Evolutionary conservation across 192 early-diverging fungal species (phyloP), one percentile per base, ranked within the genome.

Genomic region (Entomortierella beljakovae): DNA sequence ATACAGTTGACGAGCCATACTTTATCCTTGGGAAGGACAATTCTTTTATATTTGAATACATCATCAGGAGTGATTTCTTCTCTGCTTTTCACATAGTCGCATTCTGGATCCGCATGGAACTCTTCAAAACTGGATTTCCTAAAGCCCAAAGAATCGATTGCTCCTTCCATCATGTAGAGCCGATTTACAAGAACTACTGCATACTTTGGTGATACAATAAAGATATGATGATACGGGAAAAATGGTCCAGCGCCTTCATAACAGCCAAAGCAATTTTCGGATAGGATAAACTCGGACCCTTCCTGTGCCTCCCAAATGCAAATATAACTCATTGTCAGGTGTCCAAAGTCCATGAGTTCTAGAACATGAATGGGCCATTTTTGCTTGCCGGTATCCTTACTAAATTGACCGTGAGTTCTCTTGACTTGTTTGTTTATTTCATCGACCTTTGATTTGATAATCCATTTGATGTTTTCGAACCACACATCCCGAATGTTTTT

Each of bases 251-350:
- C 13, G 20, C 72, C 72, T 25, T 82, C 80, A 23, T 66, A 76
- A 5, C 43, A 55, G 51, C 80, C 80, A 60, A 82, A 82, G 43
- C 72, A 64, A 23, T 42, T 64, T 16, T 66, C 61, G 2, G 80
- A 71, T 37, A 71, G 55, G 40, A 81, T 81, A 46, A 81, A 81
- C 66, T 81, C 70, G 25, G 69, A 61, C 20, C 70, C 70, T 58
- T 80, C 79, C n/a, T 55, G 57, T 2, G 79, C 79, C 61, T 80
- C 42, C 80, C 80, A 81, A 43, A 81, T 64, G 61, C 70, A 71
- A 20, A 81, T 49, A 49, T 64, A 69, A n/a, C 48, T 56, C 2
- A 6, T 37, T 0, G 61, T 31, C 49, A 64, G 18, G 48, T 28
- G 11, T 2, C 34, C 23, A 61, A 55, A 66, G 6, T 66, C 71